Evolutionary conservation across 2,329 filamentous ascomycete genomes (phyloP).

Genomic region (Pyricularia sp.): DNA sequence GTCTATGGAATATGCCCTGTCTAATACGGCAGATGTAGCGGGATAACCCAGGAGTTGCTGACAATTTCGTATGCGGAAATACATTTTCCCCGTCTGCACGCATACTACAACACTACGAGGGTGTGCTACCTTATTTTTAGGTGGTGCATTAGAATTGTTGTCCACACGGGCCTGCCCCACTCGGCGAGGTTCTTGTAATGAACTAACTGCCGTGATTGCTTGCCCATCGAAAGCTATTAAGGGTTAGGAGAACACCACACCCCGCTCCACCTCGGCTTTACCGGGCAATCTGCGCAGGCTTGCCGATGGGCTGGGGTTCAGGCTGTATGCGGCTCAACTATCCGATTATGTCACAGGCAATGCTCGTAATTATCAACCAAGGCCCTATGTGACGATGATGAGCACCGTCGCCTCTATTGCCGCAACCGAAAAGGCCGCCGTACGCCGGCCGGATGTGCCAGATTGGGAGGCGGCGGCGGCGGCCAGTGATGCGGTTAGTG

Average conservation of each 20-base stretch:
- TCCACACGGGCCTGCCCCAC: no score
- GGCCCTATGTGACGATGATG: constrained; percentile 2
- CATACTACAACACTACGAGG: not conserved
- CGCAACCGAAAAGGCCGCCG: not conserved
- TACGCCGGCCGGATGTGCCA: not conserved
- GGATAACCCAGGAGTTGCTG: not conserved
- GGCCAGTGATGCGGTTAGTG: constrained; percentile 9
- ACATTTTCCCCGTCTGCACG: not conserved
- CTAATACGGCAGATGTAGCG: not conserved
- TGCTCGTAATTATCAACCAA: not conserved
- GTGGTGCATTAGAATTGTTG: no score
- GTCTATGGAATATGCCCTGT: not conserved
- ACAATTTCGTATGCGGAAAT: not conserved
- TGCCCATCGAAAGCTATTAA: not conserved
- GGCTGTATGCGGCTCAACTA: not conserved
- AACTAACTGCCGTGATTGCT: not conserved
- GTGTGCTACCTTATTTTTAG: no score
- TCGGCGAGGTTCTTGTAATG: not conserved
- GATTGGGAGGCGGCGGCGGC: constrained; percentile 8
- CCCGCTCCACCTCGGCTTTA: not conserved
- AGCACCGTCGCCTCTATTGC: constrained; percentile 3
- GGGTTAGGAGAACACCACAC: not conserved
- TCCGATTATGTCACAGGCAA: not conserved
- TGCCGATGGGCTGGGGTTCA: not conserved
- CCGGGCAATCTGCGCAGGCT: not conserved